Percentiles rank a stretch among this genome's conserved stretches.
phyloP scores from a whole-genome alignment of 306 rosid genomes.

The Quercus agrifolia region DNA sequence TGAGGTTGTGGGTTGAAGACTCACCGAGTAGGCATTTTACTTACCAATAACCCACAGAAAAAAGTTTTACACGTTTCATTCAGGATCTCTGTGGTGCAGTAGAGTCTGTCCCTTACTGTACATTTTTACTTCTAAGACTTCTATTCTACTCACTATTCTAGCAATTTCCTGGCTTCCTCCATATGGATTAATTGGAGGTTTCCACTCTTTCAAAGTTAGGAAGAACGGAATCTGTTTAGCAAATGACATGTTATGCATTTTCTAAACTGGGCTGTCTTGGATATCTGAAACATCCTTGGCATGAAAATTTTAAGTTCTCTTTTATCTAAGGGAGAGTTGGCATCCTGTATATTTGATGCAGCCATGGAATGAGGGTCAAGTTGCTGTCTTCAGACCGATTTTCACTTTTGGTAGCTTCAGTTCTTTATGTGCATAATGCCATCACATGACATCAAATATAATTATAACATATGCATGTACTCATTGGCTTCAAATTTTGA shows the following conservation, averaged over 20 bases:
- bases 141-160: neutral
- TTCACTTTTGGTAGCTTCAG: no score
- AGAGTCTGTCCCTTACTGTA: neutral
- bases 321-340: neutral
- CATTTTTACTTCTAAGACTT: neutral
- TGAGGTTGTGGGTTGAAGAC: no score
- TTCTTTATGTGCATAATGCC: no score
- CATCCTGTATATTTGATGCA: neutral
- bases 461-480: neutral
- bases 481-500: no score
- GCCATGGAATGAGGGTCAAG: no score
- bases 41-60: neutral
- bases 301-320: neutral
- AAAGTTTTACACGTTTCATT: neutral
- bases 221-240: neutral
- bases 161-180: neutral
- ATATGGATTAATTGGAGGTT: neutral
- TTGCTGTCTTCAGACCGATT: no score
- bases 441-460: neutral
- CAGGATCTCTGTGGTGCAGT: neutral
- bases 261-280: neutral
- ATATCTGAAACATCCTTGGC: neutral
- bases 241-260: neutral
- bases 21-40: no score
- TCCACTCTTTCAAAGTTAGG: neutral